Percentiles rank a stretch among this genome's conserved stretches.
Conservation (phyloP, 306 rosid genomes). For the Psophocarpus tetragonolobus region DNA sequence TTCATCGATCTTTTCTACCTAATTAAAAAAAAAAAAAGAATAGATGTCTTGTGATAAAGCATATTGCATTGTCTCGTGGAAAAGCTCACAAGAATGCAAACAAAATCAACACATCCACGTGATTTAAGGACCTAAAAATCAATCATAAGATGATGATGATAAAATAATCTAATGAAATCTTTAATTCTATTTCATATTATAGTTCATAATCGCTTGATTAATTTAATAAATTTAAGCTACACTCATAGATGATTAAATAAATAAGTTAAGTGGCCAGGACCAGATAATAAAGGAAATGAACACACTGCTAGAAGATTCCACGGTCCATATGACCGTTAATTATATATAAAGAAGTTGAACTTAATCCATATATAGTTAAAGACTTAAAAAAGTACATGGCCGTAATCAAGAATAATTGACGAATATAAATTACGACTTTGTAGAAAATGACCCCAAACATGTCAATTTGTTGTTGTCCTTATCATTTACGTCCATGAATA, state of each 20-base stretch:
- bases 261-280: neutral
- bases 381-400: too few relatives aligned
- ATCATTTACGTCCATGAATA: too few relatives aligned
- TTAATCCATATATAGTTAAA: neutral
- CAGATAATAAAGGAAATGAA: neutral
- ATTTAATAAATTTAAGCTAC: neutral
- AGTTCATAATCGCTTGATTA: neutral
- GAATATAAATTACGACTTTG: neutral
- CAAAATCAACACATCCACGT: neutral
- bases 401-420: constrained; percentile 8
- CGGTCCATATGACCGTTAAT: neutral
- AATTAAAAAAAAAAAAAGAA: too few relatives aligned
- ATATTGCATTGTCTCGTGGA: neutral
- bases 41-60: too few relatives aligned
- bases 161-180: too few relatives aligned
- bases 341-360: neutral
- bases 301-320: neutral
- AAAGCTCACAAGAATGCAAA: neutral
- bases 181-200: too few relatives aligned
- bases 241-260: too few relatives aligned
- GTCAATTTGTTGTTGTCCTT: too few relatives aligned
- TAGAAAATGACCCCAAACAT: too few relatives aligned
- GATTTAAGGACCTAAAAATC: neutral
- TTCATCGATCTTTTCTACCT: too few relatives aligned
- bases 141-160: too few relatives aligned